These are phyloP conservation scores for Talaromyces sp. DNA, from an alignment of 2,329 filamentous ascomycete species.

Conservation along the genomic window DNA sequence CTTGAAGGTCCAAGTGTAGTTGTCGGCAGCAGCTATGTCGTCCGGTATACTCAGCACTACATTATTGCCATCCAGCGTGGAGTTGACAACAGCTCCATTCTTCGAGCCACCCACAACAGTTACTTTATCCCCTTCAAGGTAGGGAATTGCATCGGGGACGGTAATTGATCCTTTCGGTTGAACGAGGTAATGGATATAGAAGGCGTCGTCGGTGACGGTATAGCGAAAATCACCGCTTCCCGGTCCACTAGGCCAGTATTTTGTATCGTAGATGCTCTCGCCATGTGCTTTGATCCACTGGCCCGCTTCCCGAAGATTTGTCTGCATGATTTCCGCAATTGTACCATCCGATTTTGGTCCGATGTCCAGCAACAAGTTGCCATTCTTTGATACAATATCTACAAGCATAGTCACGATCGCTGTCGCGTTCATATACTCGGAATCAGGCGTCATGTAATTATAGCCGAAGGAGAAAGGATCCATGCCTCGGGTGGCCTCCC, in stretches of 20 bases:
- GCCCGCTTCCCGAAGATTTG: conserved; percentile 48
- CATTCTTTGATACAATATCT: conserved; percentile 52
- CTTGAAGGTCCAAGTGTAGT: background rate
- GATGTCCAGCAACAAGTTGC: conserved; percentile 53
- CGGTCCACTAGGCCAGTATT: conserved; percentile 37
- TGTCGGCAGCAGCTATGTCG: background rate
- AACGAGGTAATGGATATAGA: background rate
- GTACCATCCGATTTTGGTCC: conserved; percentile 51
- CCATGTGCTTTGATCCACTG: conserved; percentile 48
- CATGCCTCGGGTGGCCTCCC: conserved; percentile 57
- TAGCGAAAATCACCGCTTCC: background rate
- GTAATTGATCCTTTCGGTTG: background rate
- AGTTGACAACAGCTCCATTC: background rate
- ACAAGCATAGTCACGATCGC: conserved; percentile 45
- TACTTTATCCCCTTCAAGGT: background rate
- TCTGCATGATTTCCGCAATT: conserved; percentile 46
- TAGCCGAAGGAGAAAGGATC: conserved; percentile 57
- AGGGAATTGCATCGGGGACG: background rate
- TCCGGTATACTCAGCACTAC: background rate
- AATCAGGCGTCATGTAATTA: conserved; percentile 49
- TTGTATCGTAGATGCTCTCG: conserved; percentile 53
- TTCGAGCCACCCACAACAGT: background rate
- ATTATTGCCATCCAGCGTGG: background rate
- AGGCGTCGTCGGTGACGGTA: background rate
- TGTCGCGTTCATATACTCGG: conserved; percentile 49